These are phyloP conservation scores for Carallia pectinifolia DNA, from an alignment of 345 rosid genomes.

Conservation along the genomic window DNA sequence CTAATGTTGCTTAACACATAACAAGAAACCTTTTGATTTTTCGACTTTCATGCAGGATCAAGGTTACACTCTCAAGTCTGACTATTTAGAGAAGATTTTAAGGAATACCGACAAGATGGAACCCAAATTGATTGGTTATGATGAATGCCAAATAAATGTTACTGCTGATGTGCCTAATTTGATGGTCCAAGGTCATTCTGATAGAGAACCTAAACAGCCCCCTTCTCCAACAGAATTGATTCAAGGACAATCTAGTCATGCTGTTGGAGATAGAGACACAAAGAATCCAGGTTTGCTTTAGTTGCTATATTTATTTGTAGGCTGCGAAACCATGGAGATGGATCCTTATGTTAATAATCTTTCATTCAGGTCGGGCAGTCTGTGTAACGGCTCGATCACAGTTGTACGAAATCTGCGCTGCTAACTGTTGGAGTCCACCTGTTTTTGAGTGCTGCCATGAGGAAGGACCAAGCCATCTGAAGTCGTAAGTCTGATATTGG, in stretches of 20 bases:
- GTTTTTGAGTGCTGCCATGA: slow-evolving; percentile 63
- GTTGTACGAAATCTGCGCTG: slow-evolving; percentile 61
- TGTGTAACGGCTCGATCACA: slow-evolving; percentile 54
- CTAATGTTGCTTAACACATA: neutral
- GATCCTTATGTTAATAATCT: slow-evolving; percentile 5
- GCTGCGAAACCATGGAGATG: neutral
- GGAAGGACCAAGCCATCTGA: slow-evolving; percentile 77
- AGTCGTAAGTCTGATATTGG: slow-evolving; percentile 45
- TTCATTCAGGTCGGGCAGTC: slow-evolving; percentile 37
- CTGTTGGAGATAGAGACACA: slow-evolving; percentile 1
- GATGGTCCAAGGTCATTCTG: slow-evolving; percentile 26
- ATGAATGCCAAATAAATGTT: slow-evolving; percentile 58
- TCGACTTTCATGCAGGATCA: slow-evolving; percentile 43
- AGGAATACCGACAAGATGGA: slow-evolving; percentile 46
- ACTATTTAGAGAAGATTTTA: slow-evolving; percentile 55
- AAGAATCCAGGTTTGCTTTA: slow-evolving; percentile 22
- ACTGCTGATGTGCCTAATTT: neutral
- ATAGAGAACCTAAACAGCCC: slow-evolving; percentile 9
- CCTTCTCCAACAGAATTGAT: slow-evolving; percentile 20
- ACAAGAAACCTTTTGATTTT: neutral
- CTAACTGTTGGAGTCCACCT: slow-evolving; percentile 73
- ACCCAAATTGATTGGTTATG: slow-evolving; percentile 73
- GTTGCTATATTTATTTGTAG: neutral
- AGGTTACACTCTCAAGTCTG: slow-evolving; percentile 46
- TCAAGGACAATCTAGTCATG: slow-evolving; percentile 19